Base-by-base conservation (phyloP, 192 early-diverging fungal species). In the Ambispora gerdemannii region DNA sequence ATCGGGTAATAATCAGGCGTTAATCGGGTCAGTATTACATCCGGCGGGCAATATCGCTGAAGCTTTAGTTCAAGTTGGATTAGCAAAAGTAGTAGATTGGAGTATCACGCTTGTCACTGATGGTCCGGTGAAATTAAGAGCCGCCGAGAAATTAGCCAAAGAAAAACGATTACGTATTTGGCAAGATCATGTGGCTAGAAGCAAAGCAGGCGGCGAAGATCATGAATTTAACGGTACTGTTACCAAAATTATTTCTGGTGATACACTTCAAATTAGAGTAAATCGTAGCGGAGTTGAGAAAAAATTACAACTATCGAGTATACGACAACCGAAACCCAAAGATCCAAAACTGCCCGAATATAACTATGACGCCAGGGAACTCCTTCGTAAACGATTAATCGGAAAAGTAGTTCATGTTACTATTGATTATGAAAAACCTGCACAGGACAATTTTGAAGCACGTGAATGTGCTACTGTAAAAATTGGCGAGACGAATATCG, bases 41-140 rank as follows among this genome's bases (percentile, higher is more conserved):
- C 91, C 93, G 15, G 91, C 86, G 4, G 95, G 95, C 55, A 94
- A 93, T 74, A 99, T 99, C 77, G 86, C 92, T 36, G 94, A 98
- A 75, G 88, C 87, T 27, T 78, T 99, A 30, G 75, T 99, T 22
- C 61, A 80, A 15, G 85, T 85, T 67, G 93, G 92, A 30, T 83
- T 94, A 52, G 97, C 95, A 19, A 91, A 88, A 66, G 86, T 92
- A 47, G 90, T 88, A 22, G 95, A 97, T 60, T 91, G 93, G 92
- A 93, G 90, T 65, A 85, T 90, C 22, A 79, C 88, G 2, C 67
- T 90, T 53, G 85, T 90, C n/a, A 92, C 90, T 17, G 86, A 84
- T 30, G 89, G 87, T 22, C 83, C 90, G 22, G 78, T 77, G 11
- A 84, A 86, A 28, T 82, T 95, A 62, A 85, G 91, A 20, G 83